A percentile compares a stretch with the other conserved stretches of the same genome.
Evolutionary conservation across 495 filamentous ascomycete genomes (phyloP).

Genomic region (Hamigera avellanea): DNA sequence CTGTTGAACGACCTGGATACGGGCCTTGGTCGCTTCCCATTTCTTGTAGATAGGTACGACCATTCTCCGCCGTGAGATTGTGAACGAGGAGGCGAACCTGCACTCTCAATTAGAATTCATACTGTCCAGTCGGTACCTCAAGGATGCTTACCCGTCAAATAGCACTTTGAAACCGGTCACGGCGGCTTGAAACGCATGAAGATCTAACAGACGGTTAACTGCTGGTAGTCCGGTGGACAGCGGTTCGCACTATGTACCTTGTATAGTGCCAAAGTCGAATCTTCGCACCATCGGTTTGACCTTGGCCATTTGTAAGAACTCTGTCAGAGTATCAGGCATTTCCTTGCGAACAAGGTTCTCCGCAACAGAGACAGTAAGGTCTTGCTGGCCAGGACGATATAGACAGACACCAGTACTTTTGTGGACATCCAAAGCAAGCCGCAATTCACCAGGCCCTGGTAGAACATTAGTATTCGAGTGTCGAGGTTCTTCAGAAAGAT

Average conservation of each 20-base stretch:
- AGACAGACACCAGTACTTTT: conserved; percentile 49
- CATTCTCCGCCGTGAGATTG: conserved; percentile 74
- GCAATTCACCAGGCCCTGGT: conserved; percentile 55
- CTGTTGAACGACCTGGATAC: conserved; percentile 67
- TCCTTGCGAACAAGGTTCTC: conserved; percentile 51
- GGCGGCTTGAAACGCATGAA: conserved; percentile 66
- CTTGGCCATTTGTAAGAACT: conserved; percentile 37
- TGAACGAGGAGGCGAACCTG: conserved; percentile 56
- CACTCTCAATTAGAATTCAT: conserved; percentile 2
- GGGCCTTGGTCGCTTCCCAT: conserved; percentile 65
- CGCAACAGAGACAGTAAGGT: conserved; percentile 55
- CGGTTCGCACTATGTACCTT: conserved; percentile 26
- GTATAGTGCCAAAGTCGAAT: conserved; percentile 28
- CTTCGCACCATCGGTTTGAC: conserved; percentile 29
- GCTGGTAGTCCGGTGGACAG: too few relatives aligned
- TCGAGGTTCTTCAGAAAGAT: not conserved
- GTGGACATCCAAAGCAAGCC: conserved; percentile 46
- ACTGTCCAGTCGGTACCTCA: not conserved
- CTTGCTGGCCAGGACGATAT: conserved; percentile 51
- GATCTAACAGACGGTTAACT: conserved; percentile 38
- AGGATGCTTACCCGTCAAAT: conserved; percentile 47
- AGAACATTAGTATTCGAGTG: conserved; percentile 5
- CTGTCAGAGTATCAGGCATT: conserved; percentile 38
- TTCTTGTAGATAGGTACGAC: conserved; percentile 87
- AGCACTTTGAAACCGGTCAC: conserved; percentile 67